Base-by-base conservation (phyloP, 805 yeast genomes). In the Cyberlindnera euphorbiiphila region DNA sequence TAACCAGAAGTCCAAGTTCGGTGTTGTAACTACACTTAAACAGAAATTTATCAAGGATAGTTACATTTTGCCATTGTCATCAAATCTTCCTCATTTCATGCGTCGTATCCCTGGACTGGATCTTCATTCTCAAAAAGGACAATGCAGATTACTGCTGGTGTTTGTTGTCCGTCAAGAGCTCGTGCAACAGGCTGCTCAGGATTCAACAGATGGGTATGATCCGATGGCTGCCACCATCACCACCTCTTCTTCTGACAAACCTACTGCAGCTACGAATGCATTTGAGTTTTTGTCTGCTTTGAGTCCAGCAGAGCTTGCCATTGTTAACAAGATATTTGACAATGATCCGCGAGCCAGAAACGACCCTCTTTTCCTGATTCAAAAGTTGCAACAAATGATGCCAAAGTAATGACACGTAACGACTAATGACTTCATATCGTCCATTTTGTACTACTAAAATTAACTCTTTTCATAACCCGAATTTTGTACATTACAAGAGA, bases 11-110 rank as follows among this genome's bases (percentile, higher is more conserved):
- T 41, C 53, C 13, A 69, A 68, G 43, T 72, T 62, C 23, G 77
- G 77, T 1, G 78, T 72, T n/a, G 53, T 72, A n/a, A n/a, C n/a
- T 12, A 59, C 67, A 18, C 64, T 57, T 6, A 57, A 56, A 33
- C 69, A 36, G 29, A 29, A 49, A 14, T 66, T 67, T 48, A 71
- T 69, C 10, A 72, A 72, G 43, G 78, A 72, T 50, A 54, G 68
- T 4, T 72, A 72, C 43, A 36, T 72, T 28, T 49, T 71, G 34
- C 63, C 72, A 2, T 42, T 62, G 5, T 32, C 36, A 3, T 16
- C 37, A 4, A 40, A 31, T 17, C n/a, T 37, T n/a, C 57, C 57
- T n/a, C 38, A 22, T n/a, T 51, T 49, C 32, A 28, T 52, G 12
- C n/a, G 28, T 8, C 20, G 15, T 4, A 42, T 51, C 23, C 34